Base-by-base conservation (phyloP, 371 early-diverging fungal genomes). In the Entomophthora muscae region DNA sequence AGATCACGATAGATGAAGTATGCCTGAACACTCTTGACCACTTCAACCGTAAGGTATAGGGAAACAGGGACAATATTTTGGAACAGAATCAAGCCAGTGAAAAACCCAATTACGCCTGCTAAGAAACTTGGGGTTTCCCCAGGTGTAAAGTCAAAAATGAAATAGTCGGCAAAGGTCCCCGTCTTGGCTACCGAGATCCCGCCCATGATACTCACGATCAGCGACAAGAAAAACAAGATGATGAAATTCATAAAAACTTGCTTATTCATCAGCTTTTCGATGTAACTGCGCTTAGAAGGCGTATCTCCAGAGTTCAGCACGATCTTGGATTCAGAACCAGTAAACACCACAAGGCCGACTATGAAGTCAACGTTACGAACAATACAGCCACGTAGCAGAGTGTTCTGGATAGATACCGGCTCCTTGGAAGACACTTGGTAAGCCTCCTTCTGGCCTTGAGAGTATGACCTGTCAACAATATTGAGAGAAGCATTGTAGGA, bases 1-100 rank as follows among this genome's bases (percentile, higher is more conserved):
- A 90, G 70, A 55, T 79, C 84, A 54, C 85, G 82, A 69, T 83
- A 83, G 1, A 87, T 75, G n/a, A 87, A 81, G 52, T 89, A 79
- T 68, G 93, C 79, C 64, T 82, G 82, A 69, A 82, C 72, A 23
- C 81, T 77, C 68, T 86, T 89, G 65, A 86, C 85, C 64, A 89
- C 79, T 72, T 98, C 98, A n/a, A 98, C 81, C 21, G 89, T 91
- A 31, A 99, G 90, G 72, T 93, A 96, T 0, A 99, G 80, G 0
- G 97, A 91, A 56, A 99, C 90, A 0, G 99, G 98, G 63, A 99
- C 88, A 64, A 98, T 85, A 68, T 91, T 92, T 68, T 94, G 93
- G 67, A 93, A 90, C 63, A 94, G 85, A 66, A 95, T 91, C 75
- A 95, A 69, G 69, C 84, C 78, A 32, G 83, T 76, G 63, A 88